Conservation (phyloP, 2,329 filamentous ascomycete species). For the Cladosporium sp. region DNA sequence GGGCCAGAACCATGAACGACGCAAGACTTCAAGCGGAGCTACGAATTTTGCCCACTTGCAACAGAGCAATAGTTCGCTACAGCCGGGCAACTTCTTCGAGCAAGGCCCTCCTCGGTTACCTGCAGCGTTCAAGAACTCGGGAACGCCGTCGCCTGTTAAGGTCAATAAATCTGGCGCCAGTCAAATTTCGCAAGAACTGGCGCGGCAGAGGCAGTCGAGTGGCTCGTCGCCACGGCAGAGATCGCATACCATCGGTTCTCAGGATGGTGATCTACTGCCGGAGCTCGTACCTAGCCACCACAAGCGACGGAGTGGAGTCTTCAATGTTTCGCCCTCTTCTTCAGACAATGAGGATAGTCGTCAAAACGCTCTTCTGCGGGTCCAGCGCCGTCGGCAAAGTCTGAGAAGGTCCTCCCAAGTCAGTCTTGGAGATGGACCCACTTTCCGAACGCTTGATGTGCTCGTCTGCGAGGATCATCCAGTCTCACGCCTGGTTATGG, state of each 20-base stretch:
- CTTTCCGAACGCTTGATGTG: constrained; percentile 87
- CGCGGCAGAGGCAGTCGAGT: constrained; percentile 29
- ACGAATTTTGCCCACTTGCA: constrained; percentile 60
- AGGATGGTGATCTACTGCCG: constrained; percentile 77
- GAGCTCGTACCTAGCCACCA: constrained; percentile 65
- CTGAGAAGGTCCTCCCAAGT: constrained; percentile 93
- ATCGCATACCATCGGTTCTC: constrained; percentile 89
- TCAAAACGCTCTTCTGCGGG: constrained; percentile 82
- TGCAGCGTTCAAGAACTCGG: constrained; percentile 48
- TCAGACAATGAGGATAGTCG: constrained; percentile 96
- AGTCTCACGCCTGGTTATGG: constrained; percentile 97
- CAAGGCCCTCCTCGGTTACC: constrained; percentile 51
- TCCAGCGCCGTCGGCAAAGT: constrained; percentile 88
- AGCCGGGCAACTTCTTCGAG: constrained; percentile 69
- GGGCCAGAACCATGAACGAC: constrained; percentile 73
- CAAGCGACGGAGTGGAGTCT: constrained; percentile 88
- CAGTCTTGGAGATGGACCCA: constrained; percentile 74
- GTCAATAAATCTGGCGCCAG: constrained; percentile 42
- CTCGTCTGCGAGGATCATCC: constrained; percentile 97
- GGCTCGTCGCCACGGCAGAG: constrained; percentile 61
- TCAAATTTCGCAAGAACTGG: constrained; percentile 42
- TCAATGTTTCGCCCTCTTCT: constrained; percentile 94
- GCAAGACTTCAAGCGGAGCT: constrained; percentile 89
- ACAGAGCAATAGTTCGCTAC: constrained; percentile 55
- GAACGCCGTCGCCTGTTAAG: constrained; percentile 53